Percentiles rank a stretch among this genome's conserved stretches.
phyloP scores from a whole-genome alignment of 1,284 basidiomycete genomes.

The Tylopilus sp. region DNA sequence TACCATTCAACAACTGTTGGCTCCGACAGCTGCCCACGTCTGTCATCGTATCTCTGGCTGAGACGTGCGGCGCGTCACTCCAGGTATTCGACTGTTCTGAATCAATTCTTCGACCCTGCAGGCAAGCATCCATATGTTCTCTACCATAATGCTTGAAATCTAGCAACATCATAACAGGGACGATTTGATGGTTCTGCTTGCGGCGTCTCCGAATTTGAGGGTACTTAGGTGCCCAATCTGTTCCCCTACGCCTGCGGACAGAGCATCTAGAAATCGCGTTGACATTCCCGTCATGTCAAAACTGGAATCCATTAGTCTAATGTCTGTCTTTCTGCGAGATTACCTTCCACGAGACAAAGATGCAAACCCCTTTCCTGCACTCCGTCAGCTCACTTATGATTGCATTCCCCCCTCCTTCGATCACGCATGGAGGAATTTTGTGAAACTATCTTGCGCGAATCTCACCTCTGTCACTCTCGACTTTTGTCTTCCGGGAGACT shows the following conservation, averaged over 20 bases:
- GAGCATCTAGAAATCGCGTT: constrained; percentile 15
- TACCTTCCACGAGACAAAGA: constrained; percentile 31
- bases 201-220: constrained; percentile 26
- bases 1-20: constrained; percentile 28
- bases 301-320: constrained; percentile 27
- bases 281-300: constrained; percentile 31
- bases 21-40: constrained; percentile 26
- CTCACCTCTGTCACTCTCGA: constrained; percentile 29
- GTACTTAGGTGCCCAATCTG: constrained; percentile 31
- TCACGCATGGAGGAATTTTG: constrained; percentile 27
- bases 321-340: constrained; percentile 31
- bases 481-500: constrained; percentile 26
- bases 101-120: constrained; percentile 32
- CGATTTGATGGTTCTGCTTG: constrained; percentile 29
- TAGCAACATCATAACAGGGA: constrained; percentile 20
- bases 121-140: constrained; percentile 18
- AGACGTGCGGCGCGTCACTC: constrained; percentile 29
- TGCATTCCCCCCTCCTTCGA: constrained; percentile 33
- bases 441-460: constrained; percentile 26
- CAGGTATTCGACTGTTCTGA: constrained; percentile 32
- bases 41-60: constrained; percentile 24
- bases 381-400: constrained; percentile 33
- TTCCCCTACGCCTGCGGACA: constrained; percentile 25
- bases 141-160: neutral
- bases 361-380: constrained; percentile 29